phyloP scores from a whole-genome alignment of 768 basidiomycete species.

The Lenzites betulinus region DNA sequence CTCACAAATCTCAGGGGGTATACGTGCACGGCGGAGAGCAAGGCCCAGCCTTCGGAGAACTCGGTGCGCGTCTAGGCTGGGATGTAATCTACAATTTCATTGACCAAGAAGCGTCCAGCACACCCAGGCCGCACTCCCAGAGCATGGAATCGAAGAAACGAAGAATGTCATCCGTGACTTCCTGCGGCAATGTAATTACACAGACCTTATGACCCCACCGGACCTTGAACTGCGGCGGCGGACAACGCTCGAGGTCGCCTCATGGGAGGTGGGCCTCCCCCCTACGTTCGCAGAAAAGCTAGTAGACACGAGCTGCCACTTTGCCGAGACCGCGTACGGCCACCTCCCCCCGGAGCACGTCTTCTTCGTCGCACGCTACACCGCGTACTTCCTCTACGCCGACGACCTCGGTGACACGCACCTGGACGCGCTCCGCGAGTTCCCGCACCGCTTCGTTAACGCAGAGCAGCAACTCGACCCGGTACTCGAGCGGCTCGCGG shows the following conservation, averaged over 20 bases:
- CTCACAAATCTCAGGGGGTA: too few relatives aligned
- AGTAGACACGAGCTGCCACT: not conserved
- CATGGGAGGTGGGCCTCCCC: slow-evolving; percentile 1
- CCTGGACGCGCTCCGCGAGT: slow-evolving; percentile 1
- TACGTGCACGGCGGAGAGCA: too few relatives aligned
- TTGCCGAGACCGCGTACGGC: slow-evolving; percentile 3
- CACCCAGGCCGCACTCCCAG: not conserved
- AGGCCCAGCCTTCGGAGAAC: too few relatives aligned
- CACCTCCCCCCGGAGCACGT: slow-evolving; percentile 1
- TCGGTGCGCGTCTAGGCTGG: too few relatives aligned
- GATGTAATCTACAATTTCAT: too few relatives aligned
- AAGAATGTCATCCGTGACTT: not conserved
- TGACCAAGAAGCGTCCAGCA: too few relatives aligned
- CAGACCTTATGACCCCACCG: not conserved
- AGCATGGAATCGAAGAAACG: not conserved
- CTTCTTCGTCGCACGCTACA: slow-evolving; percentile 3
- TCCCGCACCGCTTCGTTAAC: not conserved
- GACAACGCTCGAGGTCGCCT: not conserved
- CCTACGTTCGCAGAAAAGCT: not conserved
- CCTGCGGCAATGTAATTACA: not conserved
- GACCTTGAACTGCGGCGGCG: not conserved
- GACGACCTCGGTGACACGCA: slow-evolving; percentile 4
- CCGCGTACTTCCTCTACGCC: slow-evolving; percentile 5
- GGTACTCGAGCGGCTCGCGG: slow-evolving; percentile 5
- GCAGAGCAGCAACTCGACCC: slow-evolving; percentile 2